Percentiles rank a stretch among this genome's conserved stretches.
Evolutionary conservation across 192 early-diverging fungal species (phyloP).

Genomic region (Backusella psychrophila): DNA sequence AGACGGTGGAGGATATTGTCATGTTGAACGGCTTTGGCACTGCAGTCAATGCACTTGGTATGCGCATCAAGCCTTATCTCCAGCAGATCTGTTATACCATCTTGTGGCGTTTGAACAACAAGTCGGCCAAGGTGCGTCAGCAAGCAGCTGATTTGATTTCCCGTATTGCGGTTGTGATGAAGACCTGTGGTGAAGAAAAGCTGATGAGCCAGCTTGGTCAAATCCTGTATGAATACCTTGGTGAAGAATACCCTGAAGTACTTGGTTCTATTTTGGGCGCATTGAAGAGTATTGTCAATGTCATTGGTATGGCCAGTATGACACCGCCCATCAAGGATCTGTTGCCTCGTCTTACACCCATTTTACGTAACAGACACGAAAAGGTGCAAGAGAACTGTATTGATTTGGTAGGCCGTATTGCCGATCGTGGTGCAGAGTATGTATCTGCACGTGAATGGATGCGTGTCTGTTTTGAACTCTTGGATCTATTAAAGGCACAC

Average conservation of each 20-base stretch:
- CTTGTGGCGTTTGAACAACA: slow-evolving; percentile 97
- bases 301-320: slow-evolving; percentile 98
- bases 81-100: slow-evolving; percentile 94
- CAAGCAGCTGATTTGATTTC: slow-evolving; percentile 97
- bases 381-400: slow-evolving; percentile 92
- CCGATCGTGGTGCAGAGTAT: slow-evolving; percentile 96
- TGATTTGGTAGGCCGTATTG: slow-evolving; percentile 97
- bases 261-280: slow-evolving; percentile 92
- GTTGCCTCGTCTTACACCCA: slow-evolving; percentile 95
- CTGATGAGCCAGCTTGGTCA: slow-evolving; percentile 90
- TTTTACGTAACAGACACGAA: slow-evolving; percentile 96
- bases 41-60: slow-evolving; percentile 86
- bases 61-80: slow-evolving; percentile 89
- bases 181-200: slow-evolving; percentile 92
- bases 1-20: slow-evolving; percentile 87
- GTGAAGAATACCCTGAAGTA: slow-evolving; percentile 99
- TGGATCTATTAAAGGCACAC: slow-evolving; percentile 96
- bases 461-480: slow-evolving; percentile 97
- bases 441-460: slow-evolving; percentile 99
- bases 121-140: slow-evolving; percentile 91
- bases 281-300: slow-evolving; percentile 93
- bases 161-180: slow-evolving; percentile 91
- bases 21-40: slow-evolving; percentile 97
- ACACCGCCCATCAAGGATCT: slow-evolving; percentile 98
- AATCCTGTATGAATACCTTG: slow-evolving; percentile 97